phyloP scores from a whole-genome alignment of 805 yeast genomes.

The Kuraishia molischiana region DNA sequence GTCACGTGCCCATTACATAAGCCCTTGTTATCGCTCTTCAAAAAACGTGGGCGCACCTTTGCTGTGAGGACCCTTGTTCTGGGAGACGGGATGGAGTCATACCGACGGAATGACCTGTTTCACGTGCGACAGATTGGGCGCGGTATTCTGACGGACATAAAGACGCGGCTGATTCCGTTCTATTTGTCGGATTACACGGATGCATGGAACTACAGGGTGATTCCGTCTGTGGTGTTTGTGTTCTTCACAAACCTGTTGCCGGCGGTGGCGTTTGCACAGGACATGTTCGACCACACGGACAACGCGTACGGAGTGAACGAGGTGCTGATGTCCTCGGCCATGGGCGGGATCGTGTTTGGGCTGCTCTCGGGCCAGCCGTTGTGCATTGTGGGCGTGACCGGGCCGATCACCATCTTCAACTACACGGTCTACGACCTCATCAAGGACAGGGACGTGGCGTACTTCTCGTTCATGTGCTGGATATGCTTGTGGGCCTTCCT shows the following conservation, averaged over 20 bases:
- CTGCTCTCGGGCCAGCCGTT: constrained; percentile 82
- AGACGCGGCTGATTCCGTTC: constrained; percentile 43
- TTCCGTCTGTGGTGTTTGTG: constrained; percentile 75
- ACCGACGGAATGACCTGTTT: constrained; percentile 10
- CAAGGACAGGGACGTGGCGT: constrained; percentile 39
- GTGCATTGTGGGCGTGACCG: constrained; percentile 95
- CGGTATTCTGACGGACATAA: constrained; percentile 47
- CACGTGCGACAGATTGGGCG: constrained; percentile 22
- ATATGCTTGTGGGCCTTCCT: constrained; percentile 84
- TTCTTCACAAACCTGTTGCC: constrained; percentile 89
- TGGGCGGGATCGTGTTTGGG: constrained; percentile 88
- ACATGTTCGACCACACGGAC: constrained; percentile 87
- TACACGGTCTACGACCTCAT: constrained; percentile 79
- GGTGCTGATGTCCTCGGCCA: constrained; percentile 69
- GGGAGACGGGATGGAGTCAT: too few species aligned
- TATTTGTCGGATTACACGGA: constrained; percentile 76
- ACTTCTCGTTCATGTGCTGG: constrained; percentile 95
- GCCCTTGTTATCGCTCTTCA: too few species aligned
- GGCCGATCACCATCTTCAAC: constrained; percentile 88
- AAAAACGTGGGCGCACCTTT: too few species aligned
- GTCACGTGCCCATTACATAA: too few species aligned
- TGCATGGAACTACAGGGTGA: constrained; percentile 75
- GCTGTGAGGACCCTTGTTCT: too few species aligned
- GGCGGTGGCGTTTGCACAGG: constrained; percentile 94
- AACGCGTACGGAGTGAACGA: constrained; percentile 90